Base-by-base conservation (phyloP, 2,329 filamentous ascomycete genomes). In the Diaporthe vaccinii region DNA sequence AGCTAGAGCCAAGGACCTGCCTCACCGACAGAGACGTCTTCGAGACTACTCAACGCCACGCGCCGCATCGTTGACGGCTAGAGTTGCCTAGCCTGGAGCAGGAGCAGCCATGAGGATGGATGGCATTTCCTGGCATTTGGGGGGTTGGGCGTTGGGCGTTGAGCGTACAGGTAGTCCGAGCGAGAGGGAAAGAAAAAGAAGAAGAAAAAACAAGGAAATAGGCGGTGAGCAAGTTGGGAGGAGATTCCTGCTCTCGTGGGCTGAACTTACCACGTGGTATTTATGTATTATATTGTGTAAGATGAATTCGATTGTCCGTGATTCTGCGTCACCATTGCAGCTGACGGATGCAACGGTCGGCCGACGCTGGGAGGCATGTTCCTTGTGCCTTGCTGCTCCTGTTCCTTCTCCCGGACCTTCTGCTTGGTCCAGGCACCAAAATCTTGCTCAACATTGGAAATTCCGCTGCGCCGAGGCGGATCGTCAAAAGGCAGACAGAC, bases 21-120 rank as follows among this genome's bases (percentile, higher is more conserved):
- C 71, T 55, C 71, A 55, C 71, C 34, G 71, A 65, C 49, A 51
- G 25, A 41, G 25, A 14, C 46, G 6, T 65, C 58, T 41, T 51
- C 36, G 20, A 44, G 20, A 53, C 58, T 25, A 41, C 68, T 49
- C 61, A 74, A 76, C 44, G 73, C 70, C 61, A 75, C 71, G 51
- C 59, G 59, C 20, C 61, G 75, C 34, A 72, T 75, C 39, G 68
- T 75, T 61, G 49, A 72, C 68, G 73, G 75, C 68, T 73, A 73
- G 31, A 55, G 34, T 44, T 65, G 46, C 46, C 34, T 65, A 65
- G 57, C 58, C 46, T 39, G 58, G 46, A 10, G 46, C 10, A n/a
- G 58, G 15, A 55, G 31, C n/a, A 34, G 22, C 44, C 36, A 65
- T 34, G 46, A 44, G 14, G 39, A 17, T 41, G 58, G 28, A 22